These are phyloP conservation scores for Arabis hirsuta DNA, from an alignment of 345 rosid species.

Conservation along the genomic window DNA sequence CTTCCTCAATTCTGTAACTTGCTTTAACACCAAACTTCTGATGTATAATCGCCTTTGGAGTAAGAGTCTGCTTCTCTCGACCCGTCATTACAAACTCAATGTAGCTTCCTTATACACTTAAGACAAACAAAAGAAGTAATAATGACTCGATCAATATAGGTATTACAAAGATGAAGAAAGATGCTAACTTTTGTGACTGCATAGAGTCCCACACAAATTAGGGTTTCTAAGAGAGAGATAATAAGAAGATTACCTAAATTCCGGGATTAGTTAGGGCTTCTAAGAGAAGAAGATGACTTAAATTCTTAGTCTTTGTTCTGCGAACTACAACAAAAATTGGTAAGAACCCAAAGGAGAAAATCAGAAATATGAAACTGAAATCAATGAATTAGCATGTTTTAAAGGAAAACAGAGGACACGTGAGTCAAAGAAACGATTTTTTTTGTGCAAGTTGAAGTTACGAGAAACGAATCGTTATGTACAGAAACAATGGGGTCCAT, in stretches of 20 bases:
- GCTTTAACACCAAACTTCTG: slow-evolving; percentile 77
- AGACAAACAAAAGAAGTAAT: slow-evolving; percentile 16
- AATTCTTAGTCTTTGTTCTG: too few relatives aligned
- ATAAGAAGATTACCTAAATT: too few relatives aligned
- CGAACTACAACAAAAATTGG: too few relatives aligned
- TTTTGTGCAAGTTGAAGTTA: too few relatives aligned
- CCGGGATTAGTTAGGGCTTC: too few relatives aligned
- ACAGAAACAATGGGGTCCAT: background rate
- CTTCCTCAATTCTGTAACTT: slow-evolving; percentile 67
- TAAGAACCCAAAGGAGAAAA: too few relatives aligned
- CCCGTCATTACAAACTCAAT: slow-evolving; percentile 40
- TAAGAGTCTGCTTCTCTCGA: slow-evolving; percentile 48
- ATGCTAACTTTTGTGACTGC: background rate
- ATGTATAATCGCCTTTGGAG: slow-evolving; percentile 85
- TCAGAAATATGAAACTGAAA: too few relatives aligned
- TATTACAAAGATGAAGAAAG: slow-evolving; percentile 11
- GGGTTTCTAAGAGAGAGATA: too few relatives aligned
- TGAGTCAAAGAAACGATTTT: background rate
- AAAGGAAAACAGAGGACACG: too few relatives aligned
- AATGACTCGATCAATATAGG: background rate
- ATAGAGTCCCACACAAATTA: too few relatives aligned
- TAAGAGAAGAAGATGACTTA: too few relatives aligned
- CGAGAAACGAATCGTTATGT: slow-evolving; percentile 26
- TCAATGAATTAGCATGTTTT: too few relatives aligned
- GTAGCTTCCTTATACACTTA: slow-evolving; percentile 34